Conservation (phyloP, 2,329 filamentous ascomycete genomes). For the Cladosporium colombiae region DNA sequence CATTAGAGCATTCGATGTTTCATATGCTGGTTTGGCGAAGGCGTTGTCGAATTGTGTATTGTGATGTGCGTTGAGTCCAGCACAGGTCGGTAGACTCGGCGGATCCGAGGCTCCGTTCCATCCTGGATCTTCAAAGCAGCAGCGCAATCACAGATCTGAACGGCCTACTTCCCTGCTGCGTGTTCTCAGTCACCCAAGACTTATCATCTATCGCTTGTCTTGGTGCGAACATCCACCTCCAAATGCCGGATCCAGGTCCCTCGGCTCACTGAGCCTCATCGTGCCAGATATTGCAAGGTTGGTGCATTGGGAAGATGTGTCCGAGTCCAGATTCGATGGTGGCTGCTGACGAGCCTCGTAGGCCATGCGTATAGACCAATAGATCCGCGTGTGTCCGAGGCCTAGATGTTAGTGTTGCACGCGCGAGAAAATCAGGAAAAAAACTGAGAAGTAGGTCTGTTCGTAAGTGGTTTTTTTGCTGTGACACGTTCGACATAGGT, state of each 20-base stretch:
- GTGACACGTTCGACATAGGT: slow-evolving; percentile 18
- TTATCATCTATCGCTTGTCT: not conserved
- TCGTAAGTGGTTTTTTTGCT: slow-evolving; percentile 17
- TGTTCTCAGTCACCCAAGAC: not conserved
- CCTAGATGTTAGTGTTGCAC: slow-evolving; percentile 1
- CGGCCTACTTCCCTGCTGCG: not conserved
- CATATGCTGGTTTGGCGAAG: not conserved
- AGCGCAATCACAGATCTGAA: not conserved
- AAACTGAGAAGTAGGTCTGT: slow-evolving; percentile 1
- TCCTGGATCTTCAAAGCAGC: not conserved
- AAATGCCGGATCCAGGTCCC: not conserved
- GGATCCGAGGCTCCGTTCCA: not conserved
- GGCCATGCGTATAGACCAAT: no score
- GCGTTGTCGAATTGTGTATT: not conserved
- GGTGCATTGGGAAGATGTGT: not conserved
- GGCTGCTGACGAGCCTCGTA: not conserved
- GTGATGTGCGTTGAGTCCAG: not conserved
- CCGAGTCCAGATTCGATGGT: not conserved
- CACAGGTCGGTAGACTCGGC: not conserved
- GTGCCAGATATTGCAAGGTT: not conserved
- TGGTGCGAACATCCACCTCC: not conserved
- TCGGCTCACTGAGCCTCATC: not conserved
- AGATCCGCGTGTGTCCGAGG: not conserved
- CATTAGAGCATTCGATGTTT: not conserved
- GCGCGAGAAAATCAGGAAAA: not conserved